Evolutionary conservation across 2,329 filamentous ascomycete genomes (phyloP), one percentile per base, ranked within the genome.

Genomic region (Tolypocladium cylindrosporum): DNA sequence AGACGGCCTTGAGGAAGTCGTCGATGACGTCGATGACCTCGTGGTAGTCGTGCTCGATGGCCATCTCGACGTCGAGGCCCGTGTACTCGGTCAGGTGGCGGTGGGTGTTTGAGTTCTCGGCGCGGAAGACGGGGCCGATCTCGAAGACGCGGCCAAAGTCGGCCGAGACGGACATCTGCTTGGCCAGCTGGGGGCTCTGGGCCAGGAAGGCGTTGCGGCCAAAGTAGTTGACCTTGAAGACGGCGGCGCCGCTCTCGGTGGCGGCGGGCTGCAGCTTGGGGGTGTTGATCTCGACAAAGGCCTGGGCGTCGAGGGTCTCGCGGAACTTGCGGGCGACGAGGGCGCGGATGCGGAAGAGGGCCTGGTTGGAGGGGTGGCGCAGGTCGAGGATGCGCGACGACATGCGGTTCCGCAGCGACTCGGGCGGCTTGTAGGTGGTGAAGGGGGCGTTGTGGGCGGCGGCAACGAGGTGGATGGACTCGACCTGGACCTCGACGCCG

Each of bases 21-120:
- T 97, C 92, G 53, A 97, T 82, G 11, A 89, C 79, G 42, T 85
- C 79, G 39, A 97, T 81, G 55, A 92, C 89, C 72, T 97, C 92
- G 67, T 96, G 88, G 70, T 97, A 96, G 71, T 95, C 87, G 65
- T 89, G 85, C 55, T 91, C 87, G 62, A 97, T 90, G 3, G 87
- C 82, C 93, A 97, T 97, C 69, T 97, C 92, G 21, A 97, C 73
- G 79, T 97, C 92, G 37, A 97, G 79, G 57, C 92, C 92, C 5
- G 91, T 97, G 70, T 95, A 97, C 71, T 97, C 92, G 0, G 92
- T 96, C 78, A 97, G 79, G 71, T 97, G 92, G 42, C 92, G 86
- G 68, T 96, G 92, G 0, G 92, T 97, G 72, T 97, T 97, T 68
- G 90, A 95, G 76, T 97, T 95, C 71, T 97, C 92, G 0, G 92